phyloP scores from a whole-genome alignment of 2,329 filamentous ascomycete species.

The Venturia effusa region DNA sequence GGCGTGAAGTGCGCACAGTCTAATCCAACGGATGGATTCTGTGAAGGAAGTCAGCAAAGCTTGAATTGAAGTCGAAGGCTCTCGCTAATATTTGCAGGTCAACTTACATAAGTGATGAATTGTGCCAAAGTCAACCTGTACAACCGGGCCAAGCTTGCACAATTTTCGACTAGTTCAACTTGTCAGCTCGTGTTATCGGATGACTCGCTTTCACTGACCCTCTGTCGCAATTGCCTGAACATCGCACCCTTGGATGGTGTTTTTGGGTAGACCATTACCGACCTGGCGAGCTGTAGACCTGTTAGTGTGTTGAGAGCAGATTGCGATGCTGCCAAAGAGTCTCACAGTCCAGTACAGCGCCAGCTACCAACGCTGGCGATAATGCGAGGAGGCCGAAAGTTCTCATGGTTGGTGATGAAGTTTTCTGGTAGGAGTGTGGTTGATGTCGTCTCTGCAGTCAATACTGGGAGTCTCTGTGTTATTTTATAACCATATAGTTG shows the following conservation, averaged over 20 bases:
- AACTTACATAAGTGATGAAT: background rate
- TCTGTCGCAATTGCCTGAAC: background rate
- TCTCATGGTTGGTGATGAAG: background rate
- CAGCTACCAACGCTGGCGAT: background rate
- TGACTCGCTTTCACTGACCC: background rate
- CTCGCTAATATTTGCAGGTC: background rate
- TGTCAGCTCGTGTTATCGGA: background rate
- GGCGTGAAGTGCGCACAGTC: background rate
- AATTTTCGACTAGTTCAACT: background rate
- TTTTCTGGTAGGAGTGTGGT: background rate
- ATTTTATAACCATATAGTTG: no score
- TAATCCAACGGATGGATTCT: background rate
- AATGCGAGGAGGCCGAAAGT: background rate
- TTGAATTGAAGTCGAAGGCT: no score
- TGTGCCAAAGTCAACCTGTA: background rate
- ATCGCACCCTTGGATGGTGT: background rate
- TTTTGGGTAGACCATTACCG: background rate
- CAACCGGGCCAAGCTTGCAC: background rate
- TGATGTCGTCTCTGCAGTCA: background rate
- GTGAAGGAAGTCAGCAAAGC: background rate
- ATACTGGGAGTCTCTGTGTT: background rate
- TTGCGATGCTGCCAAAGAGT: background rate
- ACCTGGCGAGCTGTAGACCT: background rate
- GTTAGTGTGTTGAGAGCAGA: background rate
- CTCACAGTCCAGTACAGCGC: background rate